A percentile compares a stretch with the other conserved stretches of the same genome.
phyloP scores from a whole-genome alignment of 2,329 filamentous ascomycete species.

The Stagonosporopsis cucurbitacearum region DNA sequence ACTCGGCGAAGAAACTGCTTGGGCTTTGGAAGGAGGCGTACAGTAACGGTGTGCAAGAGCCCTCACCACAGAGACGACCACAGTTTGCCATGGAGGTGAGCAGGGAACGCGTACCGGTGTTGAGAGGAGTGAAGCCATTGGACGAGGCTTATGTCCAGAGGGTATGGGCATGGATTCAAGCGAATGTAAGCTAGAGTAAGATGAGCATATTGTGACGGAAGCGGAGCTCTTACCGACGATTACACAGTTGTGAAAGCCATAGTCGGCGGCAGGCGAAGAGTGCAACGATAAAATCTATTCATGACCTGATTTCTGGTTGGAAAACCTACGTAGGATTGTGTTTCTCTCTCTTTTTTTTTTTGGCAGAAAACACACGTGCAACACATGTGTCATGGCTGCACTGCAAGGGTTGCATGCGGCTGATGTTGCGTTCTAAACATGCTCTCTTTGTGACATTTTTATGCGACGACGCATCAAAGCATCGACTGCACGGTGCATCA shows the following conservation, averaged over 20 bases:
- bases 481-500: not conserved
- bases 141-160: slow-evolving; percentile 53
- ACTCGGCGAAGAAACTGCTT: slow-evolving; percentile 57
- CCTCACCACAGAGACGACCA: slow-evolving; percentile 11
- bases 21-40: slow-evolving; percentile 59
- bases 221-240: slow-evolving; percentile 28
- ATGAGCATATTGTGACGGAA: not conserved
- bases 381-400: not conserved
- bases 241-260: not conserved
- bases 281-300: not conserved
- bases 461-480: not conserved
- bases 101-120: slow-evolving; percentile 40
- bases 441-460: not conserved
- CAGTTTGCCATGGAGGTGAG: slow-evolving; percentile 48
- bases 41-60: slow-evolving; percentile 18
- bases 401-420: not conserved
- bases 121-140: slow-evolving; percentile 50
- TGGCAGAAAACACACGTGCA: not conserved
- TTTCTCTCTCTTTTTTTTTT: not conserved
- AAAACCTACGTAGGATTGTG: not conserved
- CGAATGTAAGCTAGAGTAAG: slow-evolving; percentile 24
- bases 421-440: not conserved
- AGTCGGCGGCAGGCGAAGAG: slow-evolving; percentile 2
- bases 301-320: not conserved
- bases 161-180: slow-evolving; percentile 52